Conservation (phyloP, 164 flowering plant genomes). For the Nelumbo lutea region DNA sequence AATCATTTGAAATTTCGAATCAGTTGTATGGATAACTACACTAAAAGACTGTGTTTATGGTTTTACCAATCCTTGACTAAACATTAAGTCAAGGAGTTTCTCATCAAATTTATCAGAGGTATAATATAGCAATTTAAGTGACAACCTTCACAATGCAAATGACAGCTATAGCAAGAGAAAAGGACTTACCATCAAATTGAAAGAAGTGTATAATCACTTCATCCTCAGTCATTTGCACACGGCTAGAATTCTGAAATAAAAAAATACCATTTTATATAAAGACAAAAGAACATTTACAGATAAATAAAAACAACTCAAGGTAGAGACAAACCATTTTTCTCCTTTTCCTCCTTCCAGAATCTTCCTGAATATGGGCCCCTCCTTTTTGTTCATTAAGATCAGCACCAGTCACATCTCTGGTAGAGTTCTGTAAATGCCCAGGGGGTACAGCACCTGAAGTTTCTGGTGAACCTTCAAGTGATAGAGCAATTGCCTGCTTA, state of each 20-base stretch:
- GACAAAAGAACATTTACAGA: constrained; percentile 1
- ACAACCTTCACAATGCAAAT: neutral
- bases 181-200: constrained; percentile 70
- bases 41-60: neutral
- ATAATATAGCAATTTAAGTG: neutral
- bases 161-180: neutral
- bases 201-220: constrained; percentile 72
- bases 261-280: constrained; percentile 4
- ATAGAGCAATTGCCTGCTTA: constrained; percentile 83
- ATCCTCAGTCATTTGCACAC: constrained; percentile 80
- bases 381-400: constrained; percentile 22
- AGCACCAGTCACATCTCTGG: constrained; percentile 7
- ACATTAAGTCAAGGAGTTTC: neutral
- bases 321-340: constrained; percentile 46
- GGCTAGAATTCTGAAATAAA: constrained; percentile 38
- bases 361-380: constrained; percentile 21
- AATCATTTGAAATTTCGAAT: no score
- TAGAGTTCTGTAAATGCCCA: constrained; percentile 16
- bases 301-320: neutral
- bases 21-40: neutral
- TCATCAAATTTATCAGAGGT: neutral
- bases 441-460: constrained; percentile 11
- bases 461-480: constrained; percentile 43
- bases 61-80: neutral
- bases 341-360: constrained; percentile 40